Evolutionary conservation across 345 rosid genomes (phyloP), one percentile per base, ranked within the genome.

Genomic region (Garcia nutans): DNA sequence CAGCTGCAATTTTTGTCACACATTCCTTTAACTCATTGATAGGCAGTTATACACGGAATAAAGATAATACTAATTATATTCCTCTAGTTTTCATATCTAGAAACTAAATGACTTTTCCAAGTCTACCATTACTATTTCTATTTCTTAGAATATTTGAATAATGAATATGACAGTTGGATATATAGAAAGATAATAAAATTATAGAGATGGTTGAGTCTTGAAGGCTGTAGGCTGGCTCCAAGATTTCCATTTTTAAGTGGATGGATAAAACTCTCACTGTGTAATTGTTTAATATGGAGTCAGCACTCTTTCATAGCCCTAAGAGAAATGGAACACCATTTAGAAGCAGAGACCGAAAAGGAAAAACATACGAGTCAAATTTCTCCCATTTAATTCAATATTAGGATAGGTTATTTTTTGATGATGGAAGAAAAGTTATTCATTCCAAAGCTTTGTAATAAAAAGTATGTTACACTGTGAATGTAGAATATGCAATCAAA

Each of bases 1-100:
- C 90, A 96, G 59, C 99, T 96, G 84, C 85, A 81, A 54, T 66
- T 54, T n/a, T 66, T 62, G 61, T 73, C 33, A 75, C 11, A 41
- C 56, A 68, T 57, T 54, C 37, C 22, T 81, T 64, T 23, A 52
- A 70, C 37, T 45, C 57, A 19, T 37, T 44, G 5, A 19, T 33
- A 64, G 63, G 52, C 54, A 23, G 20, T 58, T 20, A 66, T 15
- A 26, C 31, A 44, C 20, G 23, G 23, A 22, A 49, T 6, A 66
- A n/a, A 66, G 28, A 44, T 66, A 44, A 20, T 41, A 50, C 26
- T 9, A 9, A 19, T 10, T 66, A 65, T 66, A 50, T 3, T 65
- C 55, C n/a, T 44, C 8, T 22, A 54, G 17, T 66, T 42, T 65
- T 66, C 22, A n/a, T 66, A 20, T 45, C 22, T n/a, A 22, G 28